Percentiles rank a stretch among this genome's conserved stretches.
Conservation (phyloP, 805 yeast genomes). For the Ogataea henricii region DNA sequence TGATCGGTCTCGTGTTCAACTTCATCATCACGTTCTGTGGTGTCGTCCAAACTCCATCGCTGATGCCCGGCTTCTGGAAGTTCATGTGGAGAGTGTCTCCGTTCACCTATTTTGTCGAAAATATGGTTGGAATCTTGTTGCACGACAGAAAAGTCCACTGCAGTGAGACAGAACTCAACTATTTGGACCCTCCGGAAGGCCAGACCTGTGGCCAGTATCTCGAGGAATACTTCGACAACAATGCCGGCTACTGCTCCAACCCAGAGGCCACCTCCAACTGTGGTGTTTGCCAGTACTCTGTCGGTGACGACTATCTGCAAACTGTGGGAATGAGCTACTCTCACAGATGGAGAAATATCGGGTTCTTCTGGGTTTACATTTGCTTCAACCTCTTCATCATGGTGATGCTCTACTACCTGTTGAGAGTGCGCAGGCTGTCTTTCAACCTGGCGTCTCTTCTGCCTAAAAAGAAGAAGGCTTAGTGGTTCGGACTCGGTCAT, state of each 20-base stretch:
- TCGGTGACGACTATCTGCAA: conserved; percentile 50
- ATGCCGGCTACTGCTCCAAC: conserved; percentile 59
- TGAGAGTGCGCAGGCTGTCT: conserved; percentile 33
- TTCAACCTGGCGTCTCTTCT: background rate
- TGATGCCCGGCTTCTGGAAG: conserved; percentile 82
- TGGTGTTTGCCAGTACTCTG: conserved; percentile 48
- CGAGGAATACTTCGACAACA: conserved; percentile 35
- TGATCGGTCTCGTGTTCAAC: conserved; percentile 56
- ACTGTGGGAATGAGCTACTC: conserved; percentile 44
- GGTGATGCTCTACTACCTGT: conserved; percentile 37
- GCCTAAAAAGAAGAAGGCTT: conserved; percentile 3
- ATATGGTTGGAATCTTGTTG: conserved; percentile 47
- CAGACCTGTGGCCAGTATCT: conserved; percentile 64
- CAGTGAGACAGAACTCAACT: conserved; percentile 47
- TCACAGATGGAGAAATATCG: conserved; percentile 68
- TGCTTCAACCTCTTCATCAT: conserved; percentile 49
- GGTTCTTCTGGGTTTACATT: conserved; percentile 59
- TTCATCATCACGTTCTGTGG: conserved; percentile 69
- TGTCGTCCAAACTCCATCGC: conserved; percentile 55
- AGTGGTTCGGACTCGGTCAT: background rate
- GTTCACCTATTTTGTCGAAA: conserved; percentile 66
- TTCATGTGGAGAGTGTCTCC: conserved; percentile 80
- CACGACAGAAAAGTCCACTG: conserved; percentile 58
- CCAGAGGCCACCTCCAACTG: conserved; percentile 51
- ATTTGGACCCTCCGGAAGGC: conserved; percentile 57